phyloP scores from a whole-genome alignment of 2,329 filamentous ascomycete genomes.

The Berkeleyomyces basicola region DNA sequence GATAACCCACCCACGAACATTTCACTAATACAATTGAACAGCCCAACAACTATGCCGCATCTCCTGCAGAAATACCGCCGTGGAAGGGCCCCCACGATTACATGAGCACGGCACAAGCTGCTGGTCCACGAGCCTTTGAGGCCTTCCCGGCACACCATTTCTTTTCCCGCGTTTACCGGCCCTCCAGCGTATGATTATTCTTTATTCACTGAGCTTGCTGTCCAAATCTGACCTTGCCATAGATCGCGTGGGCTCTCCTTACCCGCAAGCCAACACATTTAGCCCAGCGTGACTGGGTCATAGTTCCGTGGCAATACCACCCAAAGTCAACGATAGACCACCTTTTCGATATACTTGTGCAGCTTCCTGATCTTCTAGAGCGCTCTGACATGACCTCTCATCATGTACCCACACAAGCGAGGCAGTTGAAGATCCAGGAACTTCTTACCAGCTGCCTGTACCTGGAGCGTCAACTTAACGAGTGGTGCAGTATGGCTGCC shows the following conservation, averaged over 20 bases:
- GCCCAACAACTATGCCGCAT: slow-evolving; percentile 28
- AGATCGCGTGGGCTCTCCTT: slow-evolving; percentile 33
- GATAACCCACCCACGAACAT: neutral
- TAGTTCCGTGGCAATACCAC: slow-evolving; percentile 34
- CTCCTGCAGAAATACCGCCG: slow-evolving; percentile 19
- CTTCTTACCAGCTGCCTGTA: slow-evolving; percentile 31
- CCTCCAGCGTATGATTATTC: slow-evolving; percentile 29
- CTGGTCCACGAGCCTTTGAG: slow-evolving; percentile 31
- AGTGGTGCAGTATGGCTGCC: slow-evolving; percentile 27
- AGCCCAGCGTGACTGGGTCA: slow-evolving; percentile 34
- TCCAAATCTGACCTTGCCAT: neutral
- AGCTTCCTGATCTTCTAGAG: slow-evolving; percentile 30
- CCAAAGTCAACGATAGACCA: slow-evolving; percentile 34
- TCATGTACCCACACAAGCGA: slow-evolving; percentile 24
- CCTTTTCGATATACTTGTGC: slow-evolving; percentile 34
- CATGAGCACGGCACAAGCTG: slow-evolving; percentile 23
- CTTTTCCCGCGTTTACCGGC: slow-evolving; percentile 38
- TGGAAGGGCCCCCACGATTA: slow-evolving; percentile 25
- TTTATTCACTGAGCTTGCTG: neutral
- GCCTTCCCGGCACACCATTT: slow-evolving; percentile 41
- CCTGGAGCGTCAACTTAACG: slow-evolving; percentile 30
- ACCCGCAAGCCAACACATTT: slow-evolving; percentile 34
- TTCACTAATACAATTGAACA: slow-evolving; percentile 16
- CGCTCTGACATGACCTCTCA: slow-evolving; percentile 28
- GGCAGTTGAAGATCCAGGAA: slow-evolving; percentile 30